Base-by-base conservation (phyloP, 768 basidiomycete genomes). In the Mycena crocata region DNA sequence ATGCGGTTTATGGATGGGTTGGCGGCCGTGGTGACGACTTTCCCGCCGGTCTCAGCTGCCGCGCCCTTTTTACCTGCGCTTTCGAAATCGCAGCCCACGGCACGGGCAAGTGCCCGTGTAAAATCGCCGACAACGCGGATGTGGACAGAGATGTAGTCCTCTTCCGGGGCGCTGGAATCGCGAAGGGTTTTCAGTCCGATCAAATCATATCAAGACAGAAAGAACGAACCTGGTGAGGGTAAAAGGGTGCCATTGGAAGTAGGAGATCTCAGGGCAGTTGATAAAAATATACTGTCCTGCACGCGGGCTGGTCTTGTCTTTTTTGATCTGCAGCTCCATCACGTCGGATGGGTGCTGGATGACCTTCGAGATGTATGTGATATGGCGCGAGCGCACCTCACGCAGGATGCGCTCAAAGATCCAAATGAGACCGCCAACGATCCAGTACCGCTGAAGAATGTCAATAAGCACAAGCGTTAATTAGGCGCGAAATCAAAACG, bases 211-310 rank as follows among this genome's bases (percentile, higher is more conserved):
- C 13, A 52, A 4, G 8, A 34, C 62, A 51, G n/a, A 56, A 15
- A 26, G 49, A 19, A 76, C 79, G 31, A 57, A 89, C 90, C 90
- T 92, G 35, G 95, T 97, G 66, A 98, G 87, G 19, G 96, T 97
- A 85, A 98, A 98, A 12, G 96, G 95, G 75, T 98, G 96, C 93
- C 95, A 98, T 76, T 98, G 95, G 85, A 92, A 96, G 82, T 95
- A 97, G 23, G 92, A 94, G 49, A 98, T 84, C 78, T 95, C 93
- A 12, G 96, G 96, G 81, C 94, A 95, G 69, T 84, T 90, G 52
- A 98, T 78, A 84, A 97, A 96, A 77, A 98, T 93, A 79, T 98
- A 98, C 77, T 97, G 94, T 23, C 95, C 95, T 1, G 95, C 94
- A 14, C 90, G 86, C 31, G 88, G 89, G 1, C 83, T 90, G 0